Conservation (phyloP, 2,329 filamentous ascomycete species). For the Aspergillus pseudoglaucus region DNA sequence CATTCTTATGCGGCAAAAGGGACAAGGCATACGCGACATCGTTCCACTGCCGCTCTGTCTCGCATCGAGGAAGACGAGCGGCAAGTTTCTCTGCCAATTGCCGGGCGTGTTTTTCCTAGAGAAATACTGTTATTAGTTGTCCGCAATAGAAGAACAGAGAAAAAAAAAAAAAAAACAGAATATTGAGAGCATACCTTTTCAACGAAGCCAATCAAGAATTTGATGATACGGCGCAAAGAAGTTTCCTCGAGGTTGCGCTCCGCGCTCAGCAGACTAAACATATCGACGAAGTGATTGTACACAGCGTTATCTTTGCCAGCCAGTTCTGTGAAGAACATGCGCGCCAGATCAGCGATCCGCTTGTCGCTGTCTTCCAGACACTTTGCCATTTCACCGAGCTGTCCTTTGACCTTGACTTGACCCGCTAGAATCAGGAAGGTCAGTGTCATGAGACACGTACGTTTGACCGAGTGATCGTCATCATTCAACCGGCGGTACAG, state of each 20-base stretch:
- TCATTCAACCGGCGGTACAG: conserved; percentile 90
- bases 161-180: conserved; percentile 1
- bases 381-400: conserved; percentile 98
- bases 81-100: conserved; percentile 90
- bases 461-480: conserved; percentile 80
- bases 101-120: conserved; percentile 90
- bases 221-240: conserved; percentile 76
- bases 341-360: conserved; percentile 82
- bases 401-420: conserved; percentile 98
- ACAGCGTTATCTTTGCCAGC: conserved; percentile 98
- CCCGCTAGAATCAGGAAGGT: conserved; percentile 96
- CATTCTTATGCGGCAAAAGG: conserved; percentile 66
- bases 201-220: conserved; percentile 90
- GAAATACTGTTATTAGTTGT: neutral
- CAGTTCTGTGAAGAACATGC: conserved; percentile 98
- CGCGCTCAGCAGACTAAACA: conserved; percentile 88
- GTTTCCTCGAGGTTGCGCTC: conserved; percentile 78
- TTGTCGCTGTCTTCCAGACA: conserved; percentile 96
- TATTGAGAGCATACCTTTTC: conserved; percentile 69
- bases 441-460: conserved; percentile 95
- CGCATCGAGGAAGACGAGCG: conserved; percentile 74
- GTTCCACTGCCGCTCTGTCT: conserved; percentile 93
- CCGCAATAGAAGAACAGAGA: neutral
- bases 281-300: conserved; percentile 99
- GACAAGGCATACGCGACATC: conserved; percentile 91